These are phyloP conservation scores for Xylariaceae sp. DNA, from an alignment of 2,329 filamentous ascomycete genomes.

Conservation along the genomic window DNA sequence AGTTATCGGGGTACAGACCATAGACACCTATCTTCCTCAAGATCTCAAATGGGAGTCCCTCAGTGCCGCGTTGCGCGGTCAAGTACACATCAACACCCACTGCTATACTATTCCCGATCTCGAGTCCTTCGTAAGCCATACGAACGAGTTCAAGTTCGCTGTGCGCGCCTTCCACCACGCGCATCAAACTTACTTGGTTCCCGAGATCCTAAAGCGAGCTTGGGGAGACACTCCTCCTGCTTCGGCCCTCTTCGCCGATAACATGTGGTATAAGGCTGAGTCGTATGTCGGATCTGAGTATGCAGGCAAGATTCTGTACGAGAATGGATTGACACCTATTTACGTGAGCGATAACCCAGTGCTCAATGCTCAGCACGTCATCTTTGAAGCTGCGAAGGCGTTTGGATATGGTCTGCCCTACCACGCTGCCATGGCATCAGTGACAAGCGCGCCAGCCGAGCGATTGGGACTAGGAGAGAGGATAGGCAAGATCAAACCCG, in stretches of 20 bases:
- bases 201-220: conserved; percentile 58
- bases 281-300: conserved; percentile 61
- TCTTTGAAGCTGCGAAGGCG: conserved; percentile 60
- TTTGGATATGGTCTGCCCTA: conserved; percentile 59
- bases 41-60: conserved; percentile 62
- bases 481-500: conserved; percentile 58
- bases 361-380: conserved; percentile 64
- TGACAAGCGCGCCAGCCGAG: conserved; percentile 57
- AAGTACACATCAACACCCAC: conserved; percentile 67
- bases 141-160: conserved; percentile 67
- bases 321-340: conserved; percentile 60
- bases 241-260: conserved; percentile 65
- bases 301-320: conserved; percentile 62
- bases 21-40: conserved; percentile 57
- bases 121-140: conserved; percentile 66
- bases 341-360: conserved; percentile 71
- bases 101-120: conserved; percentile 68
- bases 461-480: conserved; percentile 54
- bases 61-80: conserved; percentile 59
- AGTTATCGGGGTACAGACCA: conserved; percentile 43
- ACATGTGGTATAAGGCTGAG: conserved; percentile 70
- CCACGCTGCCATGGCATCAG: conserved; percentile 54
- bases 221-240: conserved; percentile 53
- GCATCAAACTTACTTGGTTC: conserved; percentile 62
- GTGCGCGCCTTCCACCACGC: conserved; percentile 68